phyloP scores from a whole-genome alignment of 2,329 filamentous ascomycete genomes.

The Colletotrichum endophyticum region DNA sequence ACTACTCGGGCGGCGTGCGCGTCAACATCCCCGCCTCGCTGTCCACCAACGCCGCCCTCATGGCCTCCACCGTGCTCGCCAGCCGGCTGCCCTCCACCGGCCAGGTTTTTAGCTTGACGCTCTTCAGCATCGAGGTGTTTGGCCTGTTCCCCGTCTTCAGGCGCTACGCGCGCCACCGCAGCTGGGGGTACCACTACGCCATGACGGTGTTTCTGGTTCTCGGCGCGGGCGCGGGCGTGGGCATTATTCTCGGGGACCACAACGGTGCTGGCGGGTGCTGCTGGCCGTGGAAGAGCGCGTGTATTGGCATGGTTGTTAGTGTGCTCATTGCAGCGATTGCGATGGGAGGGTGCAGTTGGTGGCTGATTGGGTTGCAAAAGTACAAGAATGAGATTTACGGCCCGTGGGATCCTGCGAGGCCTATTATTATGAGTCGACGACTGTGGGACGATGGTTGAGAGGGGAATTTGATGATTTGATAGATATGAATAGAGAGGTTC shows the following conservation, averaged over 20 bases:
- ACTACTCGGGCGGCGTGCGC: constrained; percentile 65
- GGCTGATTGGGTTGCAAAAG: constrained; percentile 94
- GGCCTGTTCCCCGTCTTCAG: constrained; percentile 97
- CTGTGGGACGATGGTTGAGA: constrained; percentile 50
- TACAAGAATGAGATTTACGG: constrained; percentile 99
- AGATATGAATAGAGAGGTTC: not conserved
- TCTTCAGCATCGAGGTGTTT: constrained; percentile 98
- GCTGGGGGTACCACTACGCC: constrained; percentile 79
- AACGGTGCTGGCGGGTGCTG: constrained; percentile 35
- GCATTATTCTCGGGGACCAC: constrained; percentile 57
- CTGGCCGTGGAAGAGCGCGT: constrained; percentile 58
- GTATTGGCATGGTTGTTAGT: constrained; percentile 79
- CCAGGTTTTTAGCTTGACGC: constrained; percentile 91
- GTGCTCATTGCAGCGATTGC: constrained; percentile 75
- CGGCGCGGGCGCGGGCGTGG: constrained; percentile 80
- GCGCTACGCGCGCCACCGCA: constrained; percentile 82
- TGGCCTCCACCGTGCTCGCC: constrained; percentile 94
- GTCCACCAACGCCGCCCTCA: constrained; percentile 93
- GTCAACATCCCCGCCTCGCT: constrained; percentile 74
- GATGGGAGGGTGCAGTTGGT: constrained; percentile 97
- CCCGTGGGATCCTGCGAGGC: constrained; percentile 95
- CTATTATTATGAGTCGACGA: constrained; percentile 76
- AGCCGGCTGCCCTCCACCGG: constrained; percentile 88
- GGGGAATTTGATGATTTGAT: not conserved
- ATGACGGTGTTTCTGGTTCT: constrained; percentile 80